These are phyloP conservation scores for Metarhizium rileyi DNA, from an alignment of 2,329 filamentous ascomycete genomes.

Conservation along the genomic window DNA sequence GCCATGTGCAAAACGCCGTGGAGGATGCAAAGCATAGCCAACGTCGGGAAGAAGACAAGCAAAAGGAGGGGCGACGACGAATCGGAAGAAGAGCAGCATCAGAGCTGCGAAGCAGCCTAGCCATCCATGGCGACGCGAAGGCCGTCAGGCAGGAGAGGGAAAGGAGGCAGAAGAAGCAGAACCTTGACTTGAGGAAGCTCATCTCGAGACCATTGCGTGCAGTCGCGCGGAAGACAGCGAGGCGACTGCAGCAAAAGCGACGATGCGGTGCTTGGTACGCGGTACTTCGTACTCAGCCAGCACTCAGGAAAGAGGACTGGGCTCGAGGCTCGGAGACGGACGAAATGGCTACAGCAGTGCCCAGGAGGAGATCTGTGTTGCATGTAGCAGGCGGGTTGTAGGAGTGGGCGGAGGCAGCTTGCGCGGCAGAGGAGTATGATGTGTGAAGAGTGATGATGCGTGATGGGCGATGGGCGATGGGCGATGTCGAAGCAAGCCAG, in stretches of 20 bases:
- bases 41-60: no score
- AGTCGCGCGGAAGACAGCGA: conserved; percentile 13
- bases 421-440: neutral
- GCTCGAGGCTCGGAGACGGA: conserved; percentile 5
- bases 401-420: neutral
- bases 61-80: no score
- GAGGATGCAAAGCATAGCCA: no score
- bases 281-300: no score
- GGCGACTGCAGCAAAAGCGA: conserved; percentile 7
- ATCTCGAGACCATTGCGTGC: conserved; percentile 29
- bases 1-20: no score
- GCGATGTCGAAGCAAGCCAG: no score
- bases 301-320: conserved; percentile 8
- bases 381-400: neutral
- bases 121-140: no score
- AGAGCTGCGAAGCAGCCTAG: no score
- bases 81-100: no score
- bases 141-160: no score
- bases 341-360: neutral
- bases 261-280: neutral
- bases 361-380: neutral
- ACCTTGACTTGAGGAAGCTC: conserved; percentile 36
- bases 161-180: neutral
- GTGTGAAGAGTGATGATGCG: neutral
- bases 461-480: neutral